A percentile compares a stretch with the other conserved stretches of the same genome.
These are phyloP conservation scores for Penicillium ucsense DNA, from an alignment of 495 filamentous ascomycete species.

Conservation along the genomic window DNA sequence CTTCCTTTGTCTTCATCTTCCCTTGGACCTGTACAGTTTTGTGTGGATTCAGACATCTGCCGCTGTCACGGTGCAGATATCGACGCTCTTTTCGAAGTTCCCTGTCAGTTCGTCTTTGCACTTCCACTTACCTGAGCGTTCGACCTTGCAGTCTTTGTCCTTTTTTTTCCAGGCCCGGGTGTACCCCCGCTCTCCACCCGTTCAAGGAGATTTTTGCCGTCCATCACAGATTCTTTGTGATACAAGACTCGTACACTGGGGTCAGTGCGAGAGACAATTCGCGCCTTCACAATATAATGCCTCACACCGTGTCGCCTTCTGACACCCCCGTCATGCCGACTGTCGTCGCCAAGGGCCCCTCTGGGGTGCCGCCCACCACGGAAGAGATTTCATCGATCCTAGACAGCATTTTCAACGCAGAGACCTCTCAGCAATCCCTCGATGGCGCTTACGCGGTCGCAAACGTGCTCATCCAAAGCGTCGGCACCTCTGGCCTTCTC, in stretches of 20 bases:
- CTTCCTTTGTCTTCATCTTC: neutral
- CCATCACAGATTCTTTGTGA: neutral
- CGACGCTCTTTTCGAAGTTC: neutral
- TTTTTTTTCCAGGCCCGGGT: conserved; percentile 4
- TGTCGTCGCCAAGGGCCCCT: conserved; percentile 46
- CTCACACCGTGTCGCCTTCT: conserved; percentile 52
- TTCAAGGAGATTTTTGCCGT: conserved; percentile 1
- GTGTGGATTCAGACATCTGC: conserved; percentile 7
- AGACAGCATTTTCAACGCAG: conserved; percentile 64
- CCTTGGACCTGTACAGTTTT: conserved; percentile 1
- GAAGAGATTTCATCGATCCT: conserved; percentile 68
- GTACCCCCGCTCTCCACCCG: conserved; percentile 9
- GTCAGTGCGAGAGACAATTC: neutral
- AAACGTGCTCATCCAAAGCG: conserved; percentile 65
- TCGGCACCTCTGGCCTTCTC: conserved; percentile 65
- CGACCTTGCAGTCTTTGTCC: neutral
- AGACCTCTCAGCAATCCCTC: conserved; percentile 77
- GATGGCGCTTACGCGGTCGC: conserved; percentile 78
- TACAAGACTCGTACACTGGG: conserved; percentile 7
- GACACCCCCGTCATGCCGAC: conserved; percentile 50
- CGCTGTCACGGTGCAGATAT: conserved; percentile 1
- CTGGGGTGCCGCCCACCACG: conserved; percentile 49
- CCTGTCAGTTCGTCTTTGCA: too few relatives aligned
- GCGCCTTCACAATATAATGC: conserved; percentile 41
- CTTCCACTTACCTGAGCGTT: neutral